phyloP scores from a whole-genome alignment of 202 grass and related monocot genomes.

The Dendrocalamus latiflorus region DNA sequence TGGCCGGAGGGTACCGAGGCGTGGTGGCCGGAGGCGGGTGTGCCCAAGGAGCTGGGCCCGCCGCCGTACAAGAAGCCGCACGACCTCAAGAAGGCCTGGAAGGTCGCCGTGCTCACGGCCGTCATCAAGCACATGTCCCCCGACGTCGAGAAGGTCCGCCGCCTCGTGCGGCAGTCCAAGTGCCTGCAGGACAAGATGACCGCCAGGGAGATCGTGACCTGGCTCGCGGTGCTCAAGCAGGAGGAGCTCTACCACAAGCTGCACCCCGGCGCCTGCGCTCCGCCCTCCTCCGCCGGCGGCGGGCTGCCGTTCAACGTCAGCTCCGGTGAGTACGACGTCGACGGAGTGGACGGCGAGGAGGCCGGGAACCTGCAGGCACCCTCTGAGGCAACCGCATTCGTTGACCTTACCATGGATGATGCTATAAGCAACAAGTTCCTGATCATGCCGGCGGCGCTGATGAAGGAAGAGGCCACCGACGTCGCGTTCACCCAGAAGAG shows the following conservation, averaged over 20 bases:
- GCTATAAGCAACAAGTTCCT: conserved; percentile 1
- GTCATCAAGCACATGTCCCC: too few relatives aligned
- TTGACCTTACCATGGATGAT: conserved; percentile 27
- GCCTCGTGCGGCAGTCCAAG: conserved; percentile 80
- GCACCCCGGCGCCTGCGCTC: conserved; percentile 33
- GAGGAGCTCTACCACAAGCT: conserved; percentile 54
- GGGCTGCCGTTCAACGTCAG: conserved; percentile 46
- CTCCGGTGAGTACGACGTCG: conserved; percentile 63
- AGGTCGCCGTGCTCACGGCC: too few relatives aligned
- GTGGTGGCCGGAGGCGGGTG: conserved; percentile 53
- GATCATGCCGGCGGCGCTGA: conserved; percentile 2
- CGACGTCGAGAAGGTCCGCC: conserved; percentile 72
- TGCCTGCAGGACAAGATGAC: conserved; percentile 99
- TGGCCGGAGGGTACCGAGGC: conserved; percentile 63
- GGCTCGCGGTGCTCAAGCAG: conserved; percentile 78
- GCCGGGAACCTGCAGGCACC: neutral
- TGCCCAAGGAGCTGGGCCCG: conserved; percentile 36
- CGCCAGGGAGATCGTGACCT: conserved; percentile 72
- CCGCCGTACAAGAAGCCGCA: too few relatives aligned
- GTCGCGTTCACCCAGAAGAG: conserved; percentile 47
- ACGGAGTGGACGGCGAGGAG: conserved; percentile 36
- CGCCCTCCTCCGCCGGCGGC: neutral
- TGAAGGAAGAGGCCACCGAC: conserved; percentile 49
- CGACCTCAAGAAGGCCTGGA: too few relatives aligned
- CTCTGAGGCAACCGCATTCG: neutral